Evolutionary conservation across 257 asterid genomes (phyloP).

Genomic region (Rauvolfia tetraphylla): DNA sequence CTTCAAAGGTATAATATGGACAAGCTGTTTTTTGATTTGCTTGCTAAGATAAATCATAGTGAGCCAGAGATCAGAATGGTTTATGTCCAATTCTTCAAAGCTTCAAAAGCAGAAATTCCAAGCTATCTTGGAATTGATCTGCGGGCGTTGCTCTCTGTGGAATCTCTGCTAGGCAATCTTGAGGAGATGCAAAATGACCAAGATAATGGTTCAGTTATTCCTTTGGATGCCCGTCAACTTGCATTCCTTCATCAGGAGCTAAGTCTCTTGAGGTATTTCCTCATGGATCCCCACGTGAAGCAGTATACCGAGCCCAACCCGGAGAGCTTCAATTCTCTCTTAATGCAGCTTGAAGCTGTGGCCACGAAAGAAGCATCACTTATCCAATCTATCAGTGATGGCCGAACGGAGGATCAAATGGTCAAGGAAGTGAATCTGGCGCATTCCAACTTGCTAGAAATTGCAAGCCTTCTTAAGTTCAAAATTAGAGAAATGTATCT

Average conservation of each 20-base stretch:
- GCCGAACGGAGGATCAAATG: neutral
- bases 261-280: neutral
- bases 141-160: neutral
- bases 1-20: too few relatives aligned
- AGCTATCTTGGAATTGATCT: neutral
- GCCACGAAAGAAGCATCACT: neutral
- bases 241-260: conserved; percentile 5
- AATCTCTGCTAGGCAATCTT: neutral
- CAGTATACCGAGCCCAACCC: neutral
- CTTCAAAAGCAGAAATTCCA: neutral
- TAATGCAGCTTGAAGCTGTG: neutral
- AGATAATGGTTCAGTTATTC: neutral
- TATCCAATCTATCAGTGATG: neutral
- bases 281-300: conserved; percentile 3
- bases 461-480: neutral
- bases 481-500: neutral
- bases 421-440: neutral
- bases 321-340: neutral
- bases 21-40: neutral
- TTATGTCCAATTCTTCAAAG: neutral
- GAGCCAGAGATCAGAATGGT: neutral
- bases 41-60: neutral
- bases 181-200: neutral
- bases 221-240: neutral
- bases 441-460: neutral